Base-by-base conservation (phyloP, 2,329 filamentous ascomycete species). In the Apiospora koreana region DNA sequence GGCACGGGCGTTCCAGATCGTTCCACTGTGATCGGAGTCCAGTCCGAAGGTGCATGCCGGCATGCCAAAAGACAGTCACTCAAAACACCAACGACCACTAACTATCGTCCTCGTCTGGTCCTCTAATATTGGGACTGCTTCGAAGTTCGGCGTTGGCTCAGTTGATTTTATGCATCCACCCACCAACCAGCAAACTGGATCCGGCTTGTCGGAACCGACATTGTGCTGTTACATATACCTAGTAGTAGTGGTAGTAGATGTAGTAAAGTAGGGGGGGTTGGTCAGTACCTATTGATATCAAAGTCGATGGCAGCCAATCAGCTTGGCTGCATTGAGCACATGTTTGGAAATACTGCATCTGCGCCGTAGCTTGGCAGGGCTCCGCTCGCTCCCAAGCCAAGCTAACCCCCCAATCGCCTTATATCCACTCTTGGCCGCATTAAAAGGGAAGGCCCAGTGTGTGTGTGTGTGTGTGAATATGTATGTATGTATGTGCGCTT, bases 191-290 rank as follows among this genome's bases (percentile, higher is more conserved):
- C 28, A 62, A n/a, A 38, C 9, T 14, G 54, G 54, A 31, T 12
- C 54, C 54, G 54, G 54, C 54, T 62, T 38, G 54, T 38, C 31
- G 54, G 54, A 62, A 62, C 54, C 54, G 54, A 35, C 31, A 62
- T 38, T n/a, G 10, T 62, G 54, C 31, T n/a, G 54, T 62, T 38
- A n/a, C 54, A 62, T n/a, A 12, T n/a, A n/a, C n/a, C n/a, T n/a
- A n/a, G n/a, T n/a, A n/a, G n/a, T n/a, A n/a, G n/a, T n/a, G 7
- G 21, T 8, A 18, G 12, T 45, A 45, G 7, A 18, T 8, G 18
- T n/a, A 3, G 35, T 35, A 35, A 62, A 62, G 54, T 38, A 62
- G 31, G 28, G 21, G 28, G 3, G n/a, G 12, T 58, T 3, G 50
- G 7, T 21, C 35, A 31, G 25, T 18, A 58, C 16, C 3, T n/a